Evolutionary conservation across 1,139 yeast genomes (phyloP), one percentile per base, ranked within the genome.

Genomic region (Tardiomyces depauwii): DNA sequence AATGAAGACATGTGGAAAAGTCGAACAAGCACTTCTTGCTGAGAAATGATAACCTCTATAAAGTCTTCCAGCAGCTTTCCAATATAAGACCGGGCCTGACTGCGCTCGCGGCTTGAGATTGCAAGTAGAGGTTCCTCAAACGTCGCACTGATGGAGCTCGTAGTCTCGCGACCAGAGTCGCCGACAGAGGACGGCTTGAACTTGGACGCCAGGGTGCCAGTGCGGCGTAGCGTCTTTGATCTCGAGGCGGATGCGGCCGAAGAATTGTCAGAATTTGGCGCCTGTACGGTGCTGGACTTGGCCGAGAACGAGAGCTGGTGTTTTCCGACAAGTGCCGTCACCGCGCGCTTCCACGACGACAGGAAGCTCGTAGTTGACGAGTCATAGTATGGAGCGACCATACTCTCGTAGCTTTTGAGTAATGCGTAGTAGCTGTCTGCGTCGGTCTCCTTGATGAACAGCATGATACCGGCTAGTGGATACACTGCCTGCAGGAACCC

Each of bases 1-100:
- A 72, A 72, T 1, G 79, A 71, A 18, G 80, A 76, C 45, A 80
- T 66, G 52, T 85, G 93, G 66, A 88, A 87, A 48, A 87, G 72
- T 16, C 65, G 67, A 11, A 77, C 77, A 16, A 82, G 59, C 50
- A 86, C 80, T 54, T 76, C 79, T 54, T 85, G 95, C 44, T 85
- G 78, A 12, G 74, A 70, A 12, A 78, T 63, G 18, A 84, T 69
- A n/a, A 46, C 49, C 40, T 36, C 28, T 9, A 42, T 18, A 2
- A 51, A 16, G 14, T 43, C 43, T 27, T 47, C 46, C 2, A 50
- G 42, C n/a, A 51, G 18, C 16, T 44, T 44, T 3, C n/a, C 41
- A 4, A 9, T 3, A 5, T 16, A 36, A 2, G 19, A 13, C 10
- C 36, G 36, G 16, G 16, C 16, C 11, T 30, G 36, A 5, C 16